Percentiles rank a stretch among this genome's conserved stretches.
phyloP scores from a whole-genome alignment of 2,329 filamentous ascomycete genomes.

The Hawksworthiomyces lignivorus region DNA sequence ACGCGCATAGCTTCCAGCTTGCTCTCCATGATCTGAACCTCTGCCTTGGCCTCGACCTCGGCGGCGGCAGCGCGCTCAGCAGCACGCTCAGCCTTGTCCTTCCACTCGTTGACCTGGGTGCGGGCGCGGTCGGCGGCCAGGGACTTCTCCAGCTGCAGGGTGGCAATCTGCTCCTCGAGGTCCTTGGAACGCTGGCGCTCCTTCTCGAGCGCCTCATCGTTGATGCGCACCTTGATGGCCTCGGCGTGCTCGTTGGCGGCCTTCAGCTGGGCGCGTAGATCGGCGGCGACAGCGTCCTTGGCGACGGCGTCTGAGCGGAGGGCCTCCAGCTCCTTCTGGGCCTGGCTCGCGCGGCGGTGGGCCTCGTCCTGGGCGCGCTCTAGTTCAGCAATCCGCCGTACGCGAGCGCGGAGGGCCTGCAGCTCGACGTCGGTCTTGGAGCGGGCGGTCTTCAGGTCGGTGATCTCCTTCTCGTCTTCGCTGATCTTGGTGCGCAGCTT shows the following conservation, averaged over 20 bases:
- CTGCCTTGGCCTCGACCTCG: slow-evolving; percentile 74
- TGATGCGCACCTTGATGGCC: slow-evolving; percentile 56
- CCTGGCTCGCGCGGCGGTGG: slow-evolving; percentile 52
- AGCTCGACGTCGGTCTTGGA: slow-evolving; percentile 51
- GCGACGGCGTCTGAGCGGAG: slow-evolving; percentile 56
- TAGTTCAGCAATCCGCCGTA: slow-evolving; percentile 41
- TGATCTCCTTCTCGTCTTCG: slow-evolving; percentile 57
- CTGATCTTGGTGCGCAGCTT: slow-evolving; percentile 62
- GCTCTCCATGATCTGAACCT: slow-evolving; percentile 70
- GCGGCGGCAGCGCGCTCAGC: slow-evolving; percentile 59
- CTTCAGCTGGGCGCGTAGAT: slow-evolving; percentile 62
- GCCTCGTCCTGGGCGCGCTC: slow-evolving; percentile 47
- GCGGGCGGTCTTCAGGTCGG: slow-evolving; percentile 49
- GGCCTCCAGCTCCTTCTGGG: slow-evolving; percentile 38
- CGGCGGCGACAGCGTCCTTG: slow-evolving; percentile 57
- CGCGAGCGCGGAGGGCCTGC: slow-evolving; percentile 37
- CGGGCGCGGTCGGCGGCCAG: slow-evolving; percentile 58
- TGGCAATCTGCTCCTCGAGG: slow-evolving; percentile 49
- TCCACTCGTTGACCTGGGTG: slow-evolving; percentile 62
- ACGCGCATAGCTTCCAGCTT: slow-evolving; percentile 83
- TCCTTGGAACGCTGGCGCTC: slow-evolving; percentile 48
- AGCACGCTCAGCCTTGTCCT: slow-evolving; percentile 65
- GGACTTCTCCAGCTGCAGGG: slow-evolving; percentile 73
- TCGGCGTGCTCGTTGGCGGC: slow-evolving; percentile 60
- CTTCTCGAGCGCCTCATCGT: slow-evolving; percentile 59